Conservation (phyloP, 768 basidiomycete species). For the Phylloporus sp. region DNA sequence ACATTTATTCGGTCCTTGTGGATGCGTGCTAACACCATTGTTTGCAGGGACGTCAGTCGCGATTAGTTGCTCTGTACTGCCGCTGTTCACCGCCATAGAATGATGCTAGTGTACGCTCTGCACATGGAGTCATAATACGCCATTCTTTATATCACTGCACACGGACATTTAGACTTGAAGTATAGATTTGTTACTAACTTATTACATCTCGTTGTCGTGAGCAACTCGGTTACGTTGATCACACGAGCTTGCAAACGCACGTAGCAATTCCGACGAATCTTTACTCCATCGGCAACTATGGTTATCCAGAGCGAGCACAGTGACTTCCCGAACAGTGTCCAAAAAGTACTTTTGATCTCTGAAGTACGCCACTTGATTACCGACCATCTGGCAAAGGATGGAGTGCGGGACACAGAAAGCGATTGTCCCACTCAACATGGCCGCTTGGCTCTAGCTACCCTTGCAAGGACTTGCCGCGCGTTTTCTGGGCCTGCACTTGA, state of each 20-base stretch:
- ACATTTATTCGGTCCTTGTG: neutral
- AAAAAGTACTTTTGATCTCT: neutral
- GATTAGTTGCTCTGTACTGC: slow-evolving; percentile 15
- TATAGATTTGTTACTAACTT: no score
- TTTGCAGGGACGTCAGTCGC: slow-evolving; percentile 32
- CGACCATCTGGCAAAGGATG: neutral
- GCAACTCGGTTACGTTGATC: no score
- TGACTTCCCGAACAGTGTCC: neutral
- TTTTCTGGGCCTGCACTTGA: slow-evolving; percentile 7
- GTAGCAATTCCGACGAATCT: no score
- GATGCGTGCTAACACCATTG: slow-evolving; percentile 11
- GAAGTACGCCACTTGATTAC: neutral
- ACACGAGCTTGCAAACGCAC: no score
- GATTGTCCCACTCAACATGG: neutral
- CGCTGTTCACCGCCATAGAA: neutral
- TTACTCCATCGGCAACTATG: no score
- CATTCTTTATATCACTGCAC: no score
- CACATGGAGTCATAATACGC: no score
- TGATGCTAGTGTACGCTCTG: neutral
- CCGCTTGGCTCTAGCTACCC: neutral
- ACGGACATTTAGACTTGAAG: no score
- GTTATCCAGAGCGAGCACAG: no score
- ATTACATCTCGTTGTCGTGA: no score
- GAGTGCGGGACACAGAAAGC: neutral
- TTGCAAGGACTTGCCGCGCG: neutral